These are phyloP conservation scores for Boeremia exigua DNA, from an alignment of 2,329 filamentous ascomycete species.

Conservation along the genomic window DNA sequence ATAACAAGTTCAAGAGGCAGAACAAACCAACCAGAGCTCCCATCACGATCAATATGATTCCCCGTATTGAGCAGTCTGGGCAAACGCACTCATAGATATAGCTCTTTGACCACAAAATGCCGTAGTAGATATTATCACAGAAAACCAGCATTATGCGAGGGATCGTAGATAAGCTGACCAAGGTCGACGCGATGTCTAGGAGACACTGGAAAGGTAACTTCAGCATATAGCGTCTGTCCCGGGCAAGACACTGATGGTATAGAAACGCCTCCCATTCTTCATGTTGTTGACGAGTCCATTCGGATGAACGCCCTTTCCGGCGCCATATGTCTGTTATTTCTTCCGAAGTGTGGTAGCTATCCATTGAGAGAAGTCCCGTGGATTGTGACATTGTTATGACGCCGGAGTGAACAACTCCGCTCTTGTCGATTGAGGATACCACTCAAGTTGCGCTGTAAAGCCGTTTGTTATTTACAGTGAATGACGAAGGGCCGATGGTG, in stretches of 20 bases:
- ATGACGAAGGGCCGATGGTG: background rate
- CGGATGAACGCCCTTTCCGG: background rate
- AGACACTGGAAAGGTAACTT: background rate
- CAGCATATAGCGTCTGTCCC: background rate
- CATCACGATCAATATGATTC: background rate
- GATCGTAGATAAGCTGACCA: background rate
- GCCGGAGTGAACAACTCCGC: background rate
- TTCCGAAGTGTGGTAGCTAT: background rate
- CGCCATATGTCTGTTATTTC: background rate
- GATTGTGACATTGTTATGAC: background rate
- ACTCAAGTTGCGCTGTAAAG: background rate
- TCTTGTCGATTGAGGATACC: background rate
- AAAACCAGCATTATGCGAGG: background rate
- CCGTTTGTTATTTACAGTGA: background rate
- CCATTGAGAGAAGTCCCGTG: background rate
- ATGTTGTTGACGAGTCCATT: background rate
- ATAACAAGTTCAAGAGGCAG: background rate
- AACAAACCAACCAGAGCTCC: background rate
- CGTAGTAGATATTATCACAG: background rate
- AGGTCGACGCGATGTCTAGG: background rate
- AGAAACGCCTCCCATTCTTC: background rate
- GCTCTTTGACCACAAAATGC: background rate
- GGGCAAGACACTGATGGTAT: background rate
- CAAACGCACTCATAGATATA: background rate
- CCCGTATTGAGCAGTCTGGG: background rate